Evolutionary conservation across 2,329 filamentous ascomycete genomes (phyloP), one percentile per base, ranked within the genome.

Genomic region (Aplosporella prunicola): DNA sequence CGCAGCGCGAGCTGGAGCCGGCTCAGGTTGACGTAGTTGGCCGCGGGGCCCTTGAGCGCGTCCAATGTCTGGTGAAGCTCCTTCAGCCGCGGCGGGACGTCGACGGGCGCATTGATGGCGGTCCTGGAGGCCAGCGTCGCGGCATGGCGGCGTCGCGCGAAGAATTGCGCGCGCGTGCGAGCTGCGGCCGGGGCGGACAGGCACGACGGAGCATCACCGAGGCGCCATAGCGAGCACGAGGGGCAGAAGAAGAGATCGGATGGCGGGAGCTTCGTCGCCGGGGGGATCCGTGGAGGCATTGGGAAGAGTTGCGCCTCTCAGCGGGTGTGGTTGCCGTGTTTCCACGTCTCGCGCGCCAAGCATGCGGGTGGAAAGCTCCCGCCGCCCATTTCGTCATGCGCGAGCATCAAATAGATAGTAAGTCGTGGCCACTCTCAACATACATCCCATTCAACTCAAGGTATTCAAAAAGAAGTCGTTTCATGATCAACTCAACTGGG

Each of bases 1-100:
- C 76, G 71, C 15, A 85, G 61, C 9, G 82, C 82, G 47, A 89
- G 71, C 56, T 84, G 79, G 30, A 88, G 55, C 39, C 80, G 69
- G 20, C 80, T 76, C n/a, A 80, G 68, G 50, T 81, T 81, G 36
- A 82, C 68, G 47, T 78, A 71, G 41, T 68, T 71, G 16, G 74
- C 68, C 2, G 76, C 75, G 32, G 73, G 63, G 35, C 71, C 72
- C 48, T 81, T 70, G 3, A 89, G 66, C 15, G 73, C 68, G 2
- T 68, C 56, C 1, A 88, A 64, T 2, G 74, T 65, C 28, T 68
- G 59, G 44, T 80, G 68, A 5, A 85, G 71, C 46, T 80, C 71
- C 39, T 61, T 59, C 44, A 71, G 67, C 15, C 55, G 56, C n/a
- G 63, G 48, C 1, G 74, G 72, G 2, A 78, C 66, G 17, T 66